phyloP scores from a whole-genome alignment of 2,329 filamentous ascomycete species.

The Onygena corvina region DNA sequence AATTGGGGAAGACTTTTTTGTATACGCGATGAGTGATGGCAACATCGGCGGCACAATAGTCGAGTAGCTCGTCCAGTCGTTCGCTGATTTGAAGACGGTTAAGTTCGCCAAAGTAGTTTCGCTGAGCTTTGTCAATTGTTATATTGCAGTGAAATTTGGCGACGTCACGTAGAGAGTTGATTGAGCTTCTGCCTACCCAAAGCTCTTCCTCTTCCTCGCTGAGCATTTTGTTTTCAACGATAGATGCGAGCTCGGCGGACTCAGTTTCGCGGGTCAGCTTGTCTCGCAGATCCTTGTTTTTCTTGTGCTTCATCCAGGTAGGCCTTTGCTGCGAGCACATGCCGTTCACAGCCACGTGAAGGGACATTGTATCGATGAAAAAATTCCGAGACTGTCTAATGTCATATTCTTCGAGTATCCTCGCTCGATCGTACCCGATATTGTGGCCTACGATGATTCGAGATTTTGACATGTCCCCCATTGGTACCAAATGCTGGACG shows the following conservation, averaged over 20 bases:
- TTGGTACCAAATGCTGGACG: constrained; percentile 68
- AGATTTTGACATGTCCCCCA: constrained; percentile 62
- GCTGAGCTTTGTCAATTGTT: constrained; percentile 75
- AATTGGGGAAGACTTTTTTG: constrained; percentile 81
- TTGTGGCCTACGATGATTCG: constrained; percentile 89
- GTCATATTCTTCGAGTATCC: constrained; percentile 79
- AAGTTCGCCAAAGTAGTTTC: constrained; percentile 76
- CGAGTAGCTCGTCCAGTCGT: constrained; percentile 69
- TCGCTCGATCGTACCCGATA: constrained; percentile 82
- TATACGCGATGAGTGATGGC: constrained; percentile 89
- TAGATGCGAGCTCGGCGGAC: constrained; percentile 55
- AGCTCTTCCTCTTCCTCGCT: constrained; percentile 82
- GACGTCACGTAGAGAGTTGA: constrained; percentile 90
- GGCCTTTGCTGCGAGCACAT: constrained; percentile 97
- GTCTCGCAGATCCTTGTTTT: constrained; percentile 72
- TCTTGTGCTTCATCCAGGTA: constrained; percentile 95
- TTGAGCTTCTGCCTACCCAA: constrained; percentile 87
- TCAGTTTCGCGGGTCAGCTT: constrained; percentile 61
- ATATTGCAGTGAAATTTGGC: constrained; percentile 92
- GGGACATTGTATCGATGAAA: constrained; percentile 94
- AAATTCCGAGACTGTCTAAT: constrained; percentile 69
- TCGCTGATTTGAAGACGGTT: constrained; percentile 57
- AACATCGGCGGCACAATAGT: constrained; percentile 93
- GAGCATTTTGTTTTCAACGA: constrained; percentile 56
- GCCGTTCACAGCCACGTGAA: constrained; percentile 94